Conservation (phyloP, 2,329 filamentous ascomycete genomes). For the Biscogniauxia marginata region DNA sequence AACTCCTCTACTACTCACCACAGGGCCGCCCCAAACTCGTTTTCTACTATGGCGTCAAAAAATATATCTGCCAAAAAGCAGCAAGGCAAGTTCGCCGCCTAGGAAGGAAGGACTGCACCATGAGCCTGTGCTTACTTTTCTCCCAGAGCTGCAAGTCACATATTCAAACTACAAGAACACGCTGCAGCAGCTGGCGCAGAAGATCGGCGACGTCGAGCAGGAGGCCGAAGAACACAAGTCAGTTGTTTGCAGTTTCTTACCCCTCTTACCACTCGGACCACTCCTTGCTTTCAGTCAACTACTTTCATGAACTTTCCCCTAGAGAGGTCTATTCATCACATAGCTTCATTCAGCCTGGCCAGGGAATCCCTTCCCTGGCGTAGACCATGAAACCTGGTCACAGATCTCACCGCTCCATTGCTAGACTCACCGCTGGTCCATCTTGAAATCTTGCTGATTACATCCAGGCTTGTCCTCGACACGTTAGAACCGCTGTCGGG, state of each 20-base stretch:
- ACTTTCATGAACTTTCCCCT: constrained; percentile 7
- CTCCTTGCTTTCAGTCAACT: constrained; percentile 18
- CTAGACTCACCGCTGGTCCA: constrained; percentile 39
- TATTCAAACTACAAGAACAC: constrained; percentile 76
- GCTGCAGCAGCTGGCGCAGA: constrained; percentile 89
- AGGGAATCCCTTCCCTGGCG: constrained; percentile 19
- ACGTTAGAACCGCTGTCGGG: constrained; percentile 78
- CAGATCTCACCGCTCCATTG: constrained; percentile 29
- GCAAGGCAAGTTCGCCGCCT: constrained; percentile 54
- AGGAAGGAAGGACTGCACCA: neutral
- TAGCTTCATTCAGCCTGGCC: constrained; percentile 16
- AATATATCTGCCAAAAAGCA: constrained; percentile 66
- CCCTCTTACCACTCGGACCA: constrained; percentile 3
- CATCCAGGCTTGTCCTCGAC: constrained; percentile 81
- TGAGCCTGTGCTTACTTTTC: constrained; percentile 18
- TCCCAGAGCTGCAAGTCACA: constrained; percentile 71
- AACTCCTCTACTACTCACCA: neutral
- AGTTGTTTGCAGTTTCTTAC: constrained; percentile 35
- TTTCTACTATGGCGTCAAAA: constrained; percentile 47
- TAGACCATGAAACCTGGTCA: constrained; percentile 19
- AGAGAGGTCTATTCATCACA: constrained; percentile 5
- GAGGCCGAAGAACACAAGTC: constrained; percentile 98
- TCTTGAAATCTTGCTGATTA: constrained; percentile 23
- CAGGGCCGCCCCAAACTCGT: neutral
- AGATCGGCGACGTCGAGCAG: constrained; percentile 96